phyloP scores from a whole-genome alignment of 805 yeast species.

The Sugiyamaella floridensis region DNA sequence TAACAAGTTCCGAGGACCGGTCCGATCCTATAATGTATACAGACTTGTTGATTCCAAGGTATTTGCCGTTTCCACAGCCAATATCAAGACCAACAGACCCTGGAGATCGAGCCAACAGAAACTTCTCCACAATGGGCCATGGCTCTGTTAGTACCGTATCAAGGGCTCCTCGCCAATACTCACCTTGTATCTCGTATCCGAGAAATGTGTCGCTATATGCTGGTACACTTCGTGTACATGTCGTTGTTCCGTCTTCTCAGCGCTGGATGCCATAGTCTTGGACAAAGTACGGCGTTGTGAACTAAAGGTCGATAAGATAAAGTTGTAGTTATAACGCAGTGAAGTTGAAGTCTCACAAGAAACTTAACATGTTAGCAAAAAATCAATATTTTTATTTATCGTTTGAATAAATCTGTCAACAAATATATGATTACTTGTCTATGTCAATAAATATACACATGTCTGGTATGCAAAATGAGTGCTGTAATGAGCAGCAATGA shows the following conservation, averaged over 20 bases:
- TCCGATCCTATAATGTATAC: conserved; percentile 63
- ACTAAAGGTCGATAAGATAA: background rate
- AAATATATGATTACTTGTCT: background rate
- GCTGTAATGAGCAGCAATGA: too few species aligned
- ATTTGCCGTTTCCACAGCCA: conserved; percentile 97
- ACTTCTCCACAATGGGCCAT: conserved; percentile 90
- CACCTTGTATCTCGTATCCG: conserved; percentile 78
- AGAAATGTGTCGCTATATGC: conserved; percentile 86
- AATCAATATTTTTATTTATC: too few species aligned
- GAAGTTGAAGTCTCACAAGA: too few species aligned
- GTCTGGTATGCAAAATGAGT: background rate
- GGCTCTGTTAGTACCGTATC: conserved; percentile 40
- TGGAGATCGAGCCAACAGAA: conserved; percentile 41
- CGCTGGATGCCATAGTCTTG: background rate
- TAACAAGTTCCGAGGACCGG: conserved; percentile 29
- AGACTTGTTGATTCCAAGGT: conserved; percentile 62
- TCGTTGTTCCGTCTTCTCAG: conserved; percentile 51
- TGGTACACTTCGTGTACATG: conserved; percentile 91
- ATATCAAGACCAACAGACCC: conserved; percentile 81
- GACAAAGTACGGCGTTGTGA: background rate
- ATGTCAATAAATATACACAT: background rate
- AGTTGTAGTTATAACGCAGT: too few species aligned
- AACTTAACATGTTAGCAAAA: too few species aligned
- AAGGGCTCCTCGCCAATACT: conserved; percentile 5
- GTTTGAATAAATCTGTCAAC: background rate